A percentile compares a stretch with the other conserved stretches of the same genome.
phyloP scores from a whole-genome alignment of 2,329 filamentous ascomycete species.

The Pestalotiopsis sp. region DNA sequence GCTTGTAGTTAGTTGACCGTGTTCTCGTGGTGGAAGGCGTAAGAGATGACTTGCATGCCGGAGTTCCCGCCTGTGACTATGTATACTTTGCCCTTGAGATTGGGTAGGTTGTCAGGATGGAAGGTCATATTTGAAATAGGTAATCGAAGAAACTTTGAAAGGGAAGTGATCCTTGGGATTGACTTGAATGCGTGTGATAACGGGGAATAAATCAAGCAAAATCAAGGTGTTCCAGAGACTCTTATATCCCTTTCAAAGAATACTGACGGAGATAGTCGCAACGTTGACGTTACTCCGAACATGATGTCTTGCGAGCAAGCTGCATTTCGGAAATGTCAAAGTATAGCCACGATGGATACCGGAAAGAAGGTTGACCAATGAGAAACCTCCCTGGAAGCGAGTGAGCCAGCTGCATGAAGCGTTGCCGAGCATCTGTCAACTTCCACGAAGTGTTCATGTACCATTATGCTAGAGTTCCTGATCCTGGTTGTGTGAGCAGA shows the following conservation, averaged over 20 bases:
- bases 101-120: conserved; percentile 39
- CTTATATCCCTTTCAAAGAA: conserved; percentile 26
- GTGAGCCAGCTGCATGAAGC: conserved; percentile 28
- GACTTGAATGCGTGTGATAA: conserved; percentile 14
- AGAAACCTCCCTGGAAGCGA: conserved; percentile 16
- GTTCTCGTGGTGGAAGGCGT: conserved; percentile 10
- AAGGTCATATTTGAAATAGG: conserved; percentile 33
- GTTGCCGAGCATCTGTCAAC: conserved; percentile 11
- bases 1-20: neutral
- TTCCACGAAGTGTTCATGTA: conserved; percentile 6
- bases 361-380: conserved; percentile 14
- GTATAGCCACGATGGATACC: neutral
- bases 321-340: conserved; percentile 19
- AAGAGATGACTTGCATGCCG: conserved; percentile 38
- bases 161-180: neutral
- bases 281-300: conserved; percentile 17
- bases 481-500: conserved; percentile 29
- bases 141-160: conserved; percentile 4
- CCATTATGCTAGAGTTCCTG: neutral
- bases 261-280: conserved; percentile 16
- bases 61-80: conserved; percentile 46
- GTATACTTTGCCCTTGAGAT: conserved; percentile 41
- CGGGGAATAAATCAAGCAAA: conserved; percentile 15
- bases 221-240: conserved; percentile 14
- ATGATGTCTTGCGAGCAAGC: conserved; percentile 24